These are phyloP conservation scores for Moricandia moricandioides DNA, from an alignment of 345 rosid species.

Conservation along the genomic window DNA sequence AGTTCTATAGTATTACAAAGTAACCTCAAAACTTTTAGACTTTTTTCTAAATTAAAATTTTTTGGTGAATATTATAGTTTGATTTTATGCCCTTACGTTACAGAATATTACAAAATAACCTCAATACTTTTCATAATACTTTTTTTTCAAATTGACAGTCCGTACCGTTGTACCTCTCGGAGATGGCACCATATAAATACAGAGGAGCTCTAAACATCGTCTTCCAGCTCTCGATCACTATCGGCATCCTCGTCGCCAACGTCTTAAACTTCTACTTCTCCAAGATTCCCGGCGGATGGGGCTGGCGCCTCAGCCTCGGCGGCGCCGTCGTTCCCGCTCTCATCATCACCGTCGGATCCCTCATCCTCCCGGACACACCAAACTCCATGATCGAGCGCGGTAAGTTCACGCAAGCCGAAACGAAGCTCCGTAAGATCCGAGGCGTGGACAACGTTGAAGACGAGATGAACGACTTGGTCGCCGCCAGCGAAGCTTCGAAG, in stretches of 20 bases:
- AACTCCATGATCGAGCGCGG: slow-evolving; percentile 93
- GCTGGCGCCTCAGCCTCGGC: slow-evolving; percentile 86
- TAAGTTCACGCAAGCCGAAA: slow-evolving; percentile 44
- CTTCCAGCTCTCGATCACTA: slow-evolving; percentile 76
- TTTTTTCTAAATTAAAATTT: neutral
- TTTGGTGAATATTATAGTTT: neutral
- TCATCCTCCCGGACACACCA: slow-evolving; percentile 81
- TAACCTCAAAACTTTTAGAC: neutral
- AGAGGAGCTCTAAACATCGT: slow-evolving; percentile 87
- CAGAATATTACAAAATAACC: neutral
- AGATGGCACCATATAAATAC: slow-evolving; percentile 87
- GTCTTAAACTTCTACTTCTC: slow-evolving; percentile 68
- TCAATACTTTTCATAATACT: neutral
- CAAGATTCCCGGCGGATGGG: slow-evolving; percentile 72
- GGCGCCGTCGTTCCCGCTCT: slow-evolving; percentile 91
- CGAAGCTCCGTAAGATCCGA: slow-evolving; percentile 51
- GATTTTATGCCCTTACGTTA: too few relatives aligned
- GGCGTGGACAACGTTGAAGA: slow-evolving; percentile 61
- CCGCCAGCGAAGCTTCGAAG: slow-evolving; percentile 68
- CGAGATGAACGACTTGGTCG: slow-evolving; percentile 63
- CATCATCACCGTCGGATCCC: slow-evolving; percentile 65
- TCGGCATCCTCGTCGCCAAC: slow-evolving; percentile 71
- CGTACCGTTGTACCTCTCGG: slow-evolving; percentile 88
- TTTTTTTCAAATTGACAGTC: slow-evolving; percentile 44
- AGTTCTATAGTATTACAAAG: neutral